Base-by-base conservation (phyloP, 768 basidiomycete genomes). In the Podaxis sp. region DNA sequence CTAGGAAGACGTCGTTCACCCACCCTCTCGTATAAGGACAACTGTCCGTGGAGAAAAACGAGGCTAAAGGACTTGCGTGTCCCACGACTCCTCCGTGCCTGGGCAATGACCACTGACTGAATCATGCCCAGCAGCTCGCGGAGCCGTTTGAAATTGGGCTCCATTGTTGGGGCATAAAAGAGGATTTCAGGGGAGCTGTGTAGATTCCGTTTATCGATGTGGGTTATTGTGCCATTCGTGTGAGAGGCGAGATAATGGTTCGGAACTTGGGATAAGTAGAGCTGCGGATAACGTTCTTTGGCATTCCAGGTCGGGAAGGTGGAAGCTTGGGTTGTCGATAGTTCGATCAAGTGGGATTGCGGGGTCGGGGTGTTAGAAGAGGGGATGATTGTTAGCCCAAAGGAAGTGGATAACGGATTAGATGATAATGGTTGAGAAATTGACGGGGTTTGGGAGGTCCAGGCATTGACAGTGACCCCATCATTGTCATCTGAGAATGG, bases 251-350 rank as follows among this genome's bases (percentile, higher is more conserved):
- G 75, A 68, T 82, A 86, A 61, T 86, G 79, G 66, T 84, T 80
- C 1, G 81, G 74, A 0, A 87, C 90, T 69, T 87, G 86, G 3
- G 90, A 89, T 59, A 92, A 80, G 69, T 81, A 87, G 19, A 91
- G 73, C 69, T 91, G 89, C 0, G 86, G 83, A 69, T 85, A 90
- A 1, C 77, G 74, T n/a, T 89, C 86, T 29, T 67, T 74, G 86
- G 88, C 90, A 67, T 87, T 51, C 57, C 57, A 59, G 12, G 33
- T 37, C 25, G 33, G 29, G 33, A 58, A 59, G 2, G 3, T 52
- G 17, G 57, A 24, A 4, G 33, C 17, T 38, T 59, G 50, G 36
- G 22, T 24, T 38, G 57, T 59, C 17, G 57, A 59, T n/a, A 59
- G 36, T 52, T 59, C 57, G 15, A 59, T 51, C 36, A 59, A n/a